Percentiles rank a stretch among this genome's conserved stretches.
phyloP scores from a whole-genome alignment of 495 filamentous ascomycete genomes.

The Cercophora newfieldiana region DNA sequence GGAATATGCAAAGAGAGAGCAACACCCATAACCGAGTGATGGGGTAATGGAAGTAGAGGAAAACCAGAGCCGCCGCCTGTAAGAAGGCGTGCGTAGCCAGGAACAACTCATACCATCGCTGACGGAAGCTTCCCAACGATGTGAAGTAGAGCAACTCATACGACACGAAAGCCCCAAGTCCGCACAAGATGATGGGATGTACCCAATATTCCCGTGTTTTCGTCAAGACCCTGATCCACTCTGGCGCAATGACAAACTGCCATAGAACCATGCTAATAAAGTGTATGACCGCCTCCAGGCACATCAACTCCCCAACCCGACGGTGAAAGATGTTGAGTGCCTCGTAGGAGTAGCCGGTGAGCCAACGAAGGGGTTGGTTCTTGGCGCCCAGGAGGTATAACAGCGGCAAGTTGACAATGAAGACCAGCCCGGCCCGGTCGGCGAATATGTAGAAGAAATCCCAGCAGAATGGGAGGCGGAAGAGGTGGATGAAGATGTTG shows the following conservation, averaged over 20 bases:
- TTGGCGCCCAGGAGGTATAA: conserved; percentile 64
- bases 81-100: conserved; percentile 49
- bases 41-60: conserved; percentile 56
- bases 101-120: conserved; percentile 35
- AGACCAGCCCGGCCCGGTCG: conserved; percentile 56
- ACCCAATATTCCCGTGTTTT: conserved; percentile 26
- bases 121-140: conserved; percentile 28
- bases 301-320: conserved; percentile 26
- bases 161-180: conserved; percentile 46
- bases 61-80: conserved; percentile 50
- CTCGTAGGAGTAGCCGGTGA: conserved; percentile 65
- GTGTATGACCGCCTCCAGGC: conserved; percentile 38
- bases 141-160: conserved; percentile 61
- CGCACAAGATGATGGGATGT: conserved; percentile 36
- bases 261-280: conserved; percentile 46
- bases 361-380: conserved; percentile 57
- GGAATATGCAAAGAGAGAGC: conserved; percentile 47
- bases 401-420: conserved; percentile 56
- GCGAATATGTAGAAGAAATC: conserved; percentile 55
- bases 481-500: conserved; percentile 58
- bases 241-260: conserved; percentile 35
- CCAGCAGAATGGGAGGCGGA: conserved; percentile 44
- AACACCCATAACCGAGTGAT: conserved; percentile 31
- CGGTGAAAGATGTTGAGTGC: conserved; percentile 63
- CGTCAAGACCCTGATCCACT: conserved; percentile 26